Evolutionary conservation across 495 filamentous ascomycete genomes (phyloP).

Genomic region (Hyaloscypha variabilis): DNA sequence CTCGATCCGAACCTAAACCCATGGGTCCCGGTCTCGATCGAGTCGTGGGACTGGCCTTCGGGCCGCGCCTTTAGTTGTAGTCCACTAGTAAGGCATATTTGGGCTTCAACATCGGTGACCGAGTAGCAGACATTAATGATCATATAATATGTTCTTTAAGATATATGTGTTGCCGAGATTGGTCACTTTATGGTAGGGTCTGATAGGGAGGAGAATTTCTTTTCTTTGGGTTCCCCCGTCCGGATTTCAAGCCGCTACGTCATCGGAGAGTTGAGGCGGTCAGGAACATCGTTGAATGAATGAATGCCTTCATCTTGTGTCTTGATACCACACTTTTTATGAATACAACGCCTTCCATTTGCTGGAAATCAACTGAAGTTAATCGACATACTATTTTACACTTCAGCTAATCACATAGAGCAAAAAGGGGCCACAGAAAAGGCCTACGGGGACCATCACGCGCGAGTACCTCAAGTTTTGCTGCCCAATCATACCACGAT

Average conservation of each 20-base stretch:
- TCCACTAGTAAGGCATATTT: neutral
- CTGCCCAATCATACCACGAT: constrained; percentile 23
- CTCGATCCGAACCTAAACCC: neutral
- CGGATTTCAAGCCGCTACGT: constrained; percentile 16
- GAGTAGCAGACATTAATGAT: neutral
- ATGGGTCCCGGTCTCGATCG: neutral
- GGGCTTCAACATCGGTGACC: constrained; percentile 12
- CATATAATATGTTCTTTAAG: neutral
- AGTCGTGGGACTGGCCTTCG: constrained; percentile 2
- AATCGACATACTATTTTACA: neutral
- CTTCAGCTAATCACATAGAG: neutral
- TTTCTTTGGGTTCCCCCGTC: constrained; percentile 8
- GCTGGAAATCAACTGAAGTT: neutral
- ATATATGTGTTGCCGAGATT: constrained; percentile 5
- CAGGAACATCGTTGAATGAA: constrained; percentile 5
- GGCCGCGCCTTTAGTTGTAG: constrained; percentile 1
- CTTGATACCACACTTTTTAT: neutral
- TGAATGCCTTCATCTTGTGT: constrained; percentile 8
- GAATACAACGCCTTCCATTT: neutral
- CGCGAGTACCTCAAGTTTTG: neutral
- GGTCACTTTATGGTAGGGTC: constrained; percentile 7
- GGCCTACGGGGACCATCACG: constrained; percentile 11
- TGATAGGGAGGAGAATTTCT: constrained; percentile 8
- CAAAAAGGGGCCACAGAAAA: neutral
- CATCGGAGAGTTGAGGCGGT: constrained; percentile 22